phyloP scores from a whole-genome alignment of 371 early-diverging fungal species.

The Mucor mucedo region DNA sequence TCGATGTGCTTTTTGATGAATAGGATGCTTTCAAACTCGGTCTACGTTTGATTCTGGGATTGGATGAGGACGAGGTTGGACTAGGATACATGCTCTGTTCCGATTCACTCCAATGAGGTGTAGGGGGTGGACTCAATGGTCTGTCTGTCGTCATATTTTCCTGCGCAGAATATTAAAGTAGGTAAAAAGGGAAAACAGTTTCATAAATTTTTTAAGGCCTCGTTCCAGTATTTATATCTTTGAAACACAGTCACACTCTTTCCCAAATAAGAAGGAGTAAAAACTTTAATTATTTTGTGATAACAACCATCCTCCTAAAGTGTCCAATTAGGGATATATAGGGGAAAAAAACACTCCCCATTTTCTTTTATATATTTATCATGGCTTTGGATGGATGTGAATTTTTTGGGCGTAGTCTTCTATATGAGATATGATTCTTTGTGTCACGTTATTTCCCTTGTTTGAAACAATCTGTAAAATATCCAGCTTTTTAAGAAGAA shows the following conservation, averaged over 20 bases:
- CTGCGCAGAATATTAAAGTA: neutral
- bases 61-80: constrained; percentile 8
- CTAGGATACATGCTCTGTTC: constrained; percentile 4
- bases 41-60: neutral
- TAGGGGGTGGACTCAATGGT: constrained; percentile 21
- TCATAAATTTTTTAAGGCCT: neutral
- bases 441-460: constrained; percentile 41
- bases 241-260: constrained; percentile 2
- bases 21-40: constrained; percentile 13
- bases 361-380: neutral
- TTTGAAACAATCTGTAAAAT: constrained; percentile 46
- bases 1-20: constrained; percentile 20
- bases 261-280: neutral
- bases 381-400: constrained; percentile 6
- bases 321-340: neutral
- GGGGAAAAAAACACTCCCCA: neutral
- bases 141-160: constrained; percentile 10
- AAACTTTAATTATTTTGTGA: neutral
- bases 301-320: neutral
- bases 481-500: constrained; percentile 34
- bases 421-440: constrained; percentile 46
- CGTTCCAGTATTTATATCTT: neutral
- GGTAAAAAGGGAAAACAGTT: constrained; percentile 5
- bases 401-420: constrained; percentile 47
- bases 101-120: constrained; percentile 20